Conservation (phyloP, 768 basidiomycete species). For the Imleria badia region DNA sequence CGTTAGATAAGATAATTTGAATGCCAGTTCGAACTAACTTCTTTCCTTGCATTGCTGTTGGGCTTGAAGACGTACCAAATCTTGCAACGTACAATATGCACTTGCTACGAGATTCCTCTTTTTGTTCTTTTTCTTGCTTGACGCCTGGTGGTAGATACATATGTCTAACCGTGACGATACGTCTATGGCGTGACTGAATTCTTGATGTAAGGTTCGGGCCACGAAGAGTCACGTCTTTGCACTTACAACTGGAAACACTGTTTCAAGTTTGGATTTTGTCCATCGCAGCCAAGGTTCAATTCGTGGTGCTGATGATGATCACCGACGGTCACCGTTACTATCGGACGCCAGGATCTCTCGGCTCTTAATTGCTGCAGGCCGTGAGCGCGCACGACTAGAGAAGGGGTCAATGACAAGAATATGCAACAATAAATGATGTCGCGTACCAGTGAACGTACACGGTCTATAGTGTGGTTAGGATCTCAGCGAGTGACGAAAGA, state of each 20-base stretch:
- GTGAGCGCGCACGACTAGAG: slow-evolving; percentile 37
- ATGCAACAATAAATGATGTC: too few species aligned
- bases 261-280: slow-evolving; percentile 68
- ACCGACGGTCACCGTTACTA: slow-evolving; percentile 57
- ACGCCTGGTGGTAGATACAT: slow-evolving; percentile 55
- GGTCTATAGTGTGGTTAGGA: neutral
- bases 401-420: too few species aligned
- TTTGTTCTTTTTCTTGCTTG: slow-evolving; percentile 62
- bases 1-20: slow-evolving; percentile 5
- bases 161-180: slow-evolving; percentile 47
- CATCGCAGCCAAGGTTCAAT: slow-evolving; percentile 60
- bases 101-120: slow-evolving; percentile 56
- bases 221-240: neutral
- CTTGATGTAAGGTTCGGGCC: neutral
- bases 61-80: slow-evolving; percentile 51
- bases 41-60: slow-evolving; percentile 35
- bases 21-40: slow-evolving; percentile 36
- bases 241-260: slow-evolving; percentile 54
- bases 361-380: slow-evolving; percentile 46
- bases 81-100: slow-evolving; percentile 49
- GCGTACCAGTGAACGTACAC: neutral
- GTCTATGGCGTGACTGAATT: slow-evolving; percentile 40
- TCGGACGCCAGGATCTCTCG: slow-evolving; percentile 67
- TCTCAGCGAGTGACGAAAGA: too few species aligned
- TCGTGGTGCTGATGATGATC: slow-evolving; percentile 53